Evolutionary conservation across 768 basidiomycete species (phyloP).

Genomic region (Albatrellus ellisii): DNA sequence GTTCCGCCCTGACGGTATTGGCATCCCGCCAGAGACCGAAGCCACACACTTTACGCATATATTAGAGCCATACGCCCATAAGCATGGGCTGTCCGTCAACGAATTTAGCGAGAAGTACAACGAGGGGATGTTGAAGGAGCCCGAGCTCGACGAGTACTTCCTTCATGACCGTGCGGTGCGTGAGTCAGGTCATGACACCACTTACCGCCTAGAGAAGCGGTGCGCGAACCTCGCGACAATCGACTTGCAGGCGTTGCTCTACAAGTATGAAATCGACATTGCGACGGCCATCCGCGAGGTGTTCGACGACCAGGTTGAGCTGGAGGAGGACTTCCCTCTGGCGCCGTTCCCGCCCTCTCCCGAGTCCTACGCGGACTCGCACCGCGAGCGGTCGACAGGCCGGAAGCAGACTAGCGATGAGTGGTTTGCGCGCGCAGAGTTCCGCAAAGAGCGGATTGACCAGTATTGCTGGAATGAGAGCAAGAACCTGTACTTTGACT

Average conservation of each 20-base stretch:
- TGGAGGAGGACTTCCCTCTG: constrained; percentile 87
- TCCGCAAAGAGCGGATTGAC: constrained; percentile 77
- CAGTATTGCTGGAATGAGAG: constrained; percentile 96
- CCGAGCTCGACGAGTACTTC: constrained; percentile 92
- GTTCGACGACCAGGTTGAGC: constrained; percentile 82
- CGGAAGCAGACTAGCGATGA: constrained; percentile 67
- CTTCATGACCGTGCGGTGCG: constrained; percentile 92
- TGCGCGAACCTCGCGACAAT: constrained; percentile 96
- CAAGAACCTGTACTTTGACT: constrained; percentile 90
- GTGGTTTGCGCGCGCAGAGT: constrained; percentile 88
- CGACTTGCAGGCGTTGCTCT: constrained; percentile 88
- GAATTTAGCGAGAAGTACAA: constrained; percentile 98
- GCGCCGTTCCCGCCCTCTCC: constrained; percentile 84
- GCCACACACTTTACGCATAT: constrained; percentile 97
- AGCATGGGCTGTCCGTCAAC: constrained; percentile 84
- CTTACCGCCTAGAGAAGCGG: constrained; percentile 94
- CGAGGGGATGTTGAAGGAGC: constrained; percentile 69
- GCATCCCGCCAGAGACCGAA: constrained; percentile 98
- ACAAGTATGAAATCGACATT: constrained; percentile 98
- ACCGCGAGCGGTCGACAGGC: constrained; percentile 43
- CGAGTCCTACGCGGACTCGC: constrained; percentile 51
- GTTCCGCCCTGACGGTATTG: constrained; percentile 85
- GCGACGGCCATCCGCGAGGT: constrained; percentile 95
- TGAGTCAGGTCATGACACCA: constrained; percentile 93
- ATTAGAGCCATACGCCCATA: constrained; percentile 86